A percentile compares a stretch with the other conserved stretches of the same genome.
phyloP scores from a whole-genome alignment of 2,329 filamentous ascomycete genomes.

The Scedosporium aurantiacum region DNA sequence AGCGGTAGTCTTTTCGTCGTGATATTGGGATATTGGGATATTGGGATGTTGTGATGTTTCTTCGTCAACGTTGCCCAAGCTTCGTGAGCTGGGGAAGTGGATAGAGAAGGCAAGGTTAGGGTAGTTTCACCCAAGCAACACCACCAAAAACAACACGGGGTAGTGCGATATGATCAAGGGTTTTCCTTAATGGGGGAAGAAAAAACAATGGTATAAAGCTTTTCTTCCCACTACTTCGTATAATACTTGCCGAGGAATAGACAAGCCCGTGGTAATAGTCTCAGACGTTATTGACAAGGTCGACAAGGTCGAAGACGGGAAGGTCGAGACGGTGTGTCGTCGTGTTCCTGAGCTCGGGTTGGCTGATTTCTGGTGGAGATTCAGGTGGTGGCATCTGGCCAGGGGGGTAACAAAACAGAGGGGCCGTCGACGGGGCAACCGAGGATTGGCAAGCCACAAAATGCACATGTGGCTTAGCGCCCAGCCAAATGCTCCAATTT shows the following conservation, averaged over 20 bases:
- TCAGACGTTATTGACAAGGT: neutral
- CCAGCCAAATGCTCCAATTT: neutral
- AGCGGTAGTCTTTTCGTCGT: neutral
- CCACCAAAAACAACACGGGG: neutral
- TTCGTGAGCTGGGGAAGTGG: neutral
- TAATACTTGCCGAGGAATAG: too few relatives aligned
- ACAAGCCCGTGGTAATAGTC: neutral
- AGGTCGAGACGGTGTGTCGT: neutral
- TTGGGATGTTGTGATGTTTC: neutral
- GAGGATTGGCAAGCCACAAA: neutral
- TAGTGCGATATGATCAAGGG: neutral
- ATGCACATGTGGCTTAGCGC: neutral
- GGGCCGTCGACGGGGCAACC: slow-evolving; percentile 13
- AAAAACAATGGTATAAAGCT: too few relatives aligned
- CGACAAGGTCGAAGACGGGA: neutral
- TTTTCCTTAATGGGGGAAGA: too few relatives aligned
- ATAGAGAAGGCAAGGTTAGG: neutral
- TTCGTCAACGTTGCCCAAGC: neutral
- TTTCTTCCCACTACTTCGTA: too few relatives aligned
- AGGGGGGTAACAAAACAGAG: slow-evolving; percentile 9
- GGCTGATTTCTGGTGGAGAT: neutral
- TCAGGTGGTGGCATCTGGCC: slow-evolving; percentile 8
- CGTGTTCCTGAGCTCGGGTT: neutral
- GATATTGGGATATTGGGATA: neutral
- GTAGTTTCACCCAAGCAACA: neutral